phyloP scores from a whole-genome alignment of 106 monocot species.

The Dactylorhiza incarnata region DNA sequence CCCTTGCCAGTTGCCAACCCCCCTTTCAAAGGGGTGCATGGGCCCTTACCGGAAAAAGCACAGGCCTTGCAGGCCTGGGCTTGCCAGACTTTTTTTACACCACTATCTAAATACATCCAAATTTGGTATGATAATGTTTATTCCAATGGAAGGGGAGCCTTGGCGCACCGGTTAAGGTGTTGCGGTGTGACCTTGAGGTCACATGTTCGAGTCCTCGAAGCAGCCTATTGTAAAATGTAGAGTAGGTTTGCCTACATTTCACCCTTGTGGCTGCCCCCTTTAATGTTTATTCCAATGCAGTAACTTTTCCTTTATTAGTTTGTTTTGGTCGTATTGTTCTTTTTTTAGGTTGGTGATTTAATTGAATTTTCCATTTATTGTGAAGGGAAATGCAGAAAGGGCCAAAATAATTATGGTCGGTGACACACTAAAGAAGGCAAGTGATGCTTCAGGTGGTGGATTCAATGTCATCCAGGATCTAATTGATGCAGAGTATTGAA shows the following conservation, averaged over 20 bases:
- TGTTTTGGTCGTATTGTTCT: not conserved
- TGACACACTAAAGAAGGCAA: slow-evolving; percentile 69
- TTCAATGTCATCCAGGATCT: slow-evolving; percentile 57
- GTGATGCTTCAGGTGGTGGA: slow-evolving; percentile 23
- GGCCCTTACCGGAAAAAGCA: no score
- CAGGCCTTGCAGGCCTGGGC: no score
- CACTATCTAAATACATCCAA: not conserved
- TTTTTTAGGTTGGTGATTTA: not conserved
- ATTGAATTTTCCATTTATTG: not conserved
- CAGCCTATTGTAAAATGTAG: no score
- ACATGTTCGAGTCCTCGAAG: no score
- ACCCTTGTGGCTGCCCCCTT: no score
- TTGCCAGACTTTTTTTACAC: no score
- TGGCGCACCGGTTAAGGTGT: no score
- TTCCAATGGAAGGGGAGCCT: no score
- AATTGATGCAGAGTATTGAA: slow-evolving; percentile 51
- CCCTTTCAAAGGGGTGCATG: no score
- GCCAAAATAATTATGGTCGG: slow-evolving; percentile 92
- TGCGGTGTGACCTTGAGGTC: no score
- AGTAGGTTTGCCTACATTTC: no score
- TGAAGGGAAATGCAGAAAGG: slow-evolving; percentile 88
- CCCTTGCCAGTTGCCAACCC: no score
- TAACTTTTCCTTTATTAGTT: not conserved
- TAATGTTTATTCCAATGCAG: not conserved
- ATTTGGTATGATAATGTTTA: not conserved